A percentile compares a stretch with the other conserved stretches of the same genome.
These are phyloP conservation scores for Pseudophaeomoniella oleicola DNA, from an alignment of 2,329 filamentous ascomycete genomes.

Conservation along the genomic window DNA sequence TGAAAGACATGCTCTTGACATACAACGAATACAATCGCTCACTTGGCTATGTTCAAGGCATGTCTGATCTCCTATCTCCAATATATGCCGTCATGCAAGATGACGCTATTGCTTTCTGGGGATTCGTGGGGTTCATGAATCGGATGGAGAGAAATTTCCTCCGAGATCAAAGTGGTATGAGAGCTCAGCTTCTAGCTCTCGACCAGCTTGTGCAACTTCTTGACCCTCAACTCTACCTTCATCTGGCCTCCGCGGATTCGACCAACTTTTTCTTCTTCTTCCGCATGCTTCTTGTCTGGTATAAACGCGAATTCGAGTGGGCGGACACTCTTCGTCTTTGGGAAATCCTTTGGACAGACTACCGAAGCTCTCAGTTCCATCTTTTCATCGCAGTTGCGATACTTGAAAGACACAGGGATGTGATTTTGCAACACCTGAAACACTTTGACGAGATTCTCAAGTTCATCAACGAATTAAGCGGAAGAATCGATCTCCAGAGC, in stretches of 20 bases:
- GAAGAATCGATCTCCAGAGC: conserved; percentile 77
- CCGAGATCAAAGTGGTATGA: conserved; percentile 91
- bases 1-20: conserved; percentile 97
- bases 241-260: conserved; percentile 77
- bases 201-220: conserved; percentile 94
- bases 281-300: conserved; percentile 97
- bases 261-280: conserved; percentile 99
- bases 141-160: conserved; percentile 97
- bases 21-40: conserved; percentile 98
- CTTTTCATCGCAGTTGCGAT: conserved; percentile 89
- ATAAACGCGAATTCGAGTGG: conserved; percentile 94
- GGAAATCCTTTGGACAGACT: conserved; percentile 93
- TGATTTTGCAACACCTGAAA: conserved; percentile 87
- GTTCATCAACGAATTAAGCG: conserved; percentile 91
- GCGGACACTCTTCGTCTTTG: conserved; percentile 72
- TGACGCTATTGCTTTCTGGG: conserved; percentile 94
- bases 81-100: conserved; percentile 97
- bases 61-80: conserved; percentile 91
- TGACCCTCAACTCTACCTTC: conserved; percentile 85
- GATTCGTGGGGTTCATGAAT: conserved; percentile 89
- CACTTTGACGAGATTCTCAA: conserved; percentile 97
- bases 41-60: conserved; percentile 93
- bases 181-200: conserved; percentile 73
- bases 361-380: conserved; percentile 76
- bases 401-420: conserved; percentile 84